phyloP scores from a whole-genome alignment of 177 flowering plant species.

The Telopea speciosissima region DNA sequence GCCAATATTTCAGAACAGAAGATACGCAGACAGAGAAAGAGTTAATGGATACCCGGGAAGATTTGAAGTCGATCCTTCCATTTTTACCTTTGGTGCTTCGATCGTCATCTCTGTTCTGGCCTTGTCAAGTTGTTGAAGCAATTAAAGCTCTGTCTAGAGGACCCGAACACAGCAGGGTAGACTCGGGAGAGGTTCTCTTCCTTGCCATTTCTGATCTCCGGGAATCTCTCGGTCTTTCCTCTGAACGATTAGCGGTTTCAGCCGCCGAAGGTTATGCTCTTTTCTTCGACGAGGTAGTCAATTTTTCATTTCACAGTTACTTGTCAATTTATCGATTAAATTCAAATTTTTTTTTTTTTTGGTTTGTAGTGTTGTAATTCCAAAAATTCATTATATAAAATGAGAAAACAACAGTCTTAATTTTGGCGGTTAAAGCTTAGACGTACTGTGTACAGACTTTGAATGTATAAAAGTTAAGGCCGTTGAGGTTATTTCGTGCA shows the following conservation, averaged over 20 bases:
- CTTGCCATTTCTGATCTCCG: conserved; percentile 57
- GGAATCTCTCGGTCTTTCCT: conserved; percentile 38
- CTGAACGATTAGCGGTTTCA: conserved; percentile 25
- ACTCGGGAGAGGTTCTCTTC: conserved; percentile 54
- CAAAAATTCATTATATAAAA: not conserved
- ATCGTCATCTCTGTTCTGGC: conserved; percentile 58
- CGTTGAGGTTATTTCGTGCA: conserved; percentile 14
- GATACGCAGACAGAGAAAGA: not conserved
- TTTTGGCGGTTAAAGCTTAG: not conserved
- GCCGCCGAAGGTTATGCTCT: conserved; percentile 52
- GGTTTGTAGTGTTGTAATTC: not conserved
- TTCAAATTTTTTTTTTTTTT: no score
- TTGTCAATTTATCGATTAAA: not conserved
- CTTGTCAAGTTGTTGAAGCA: conserved; percentile 47
- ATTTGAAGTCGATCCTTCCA: conserved; percentile 52
- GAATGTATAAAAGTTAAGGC: not conserved
- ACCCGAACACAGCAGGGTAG: conserved; percentile 50
- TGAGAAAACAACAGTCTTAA: not conserved
- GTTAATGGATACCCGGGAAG: conserved; percentile 49
- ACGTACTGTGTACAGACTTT: not conserved
- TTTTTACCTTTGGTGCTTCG: conserved; percentile 45
- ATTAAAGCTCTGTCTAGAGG: conserved; percentile 53
- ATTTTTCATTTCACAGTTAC: not conserved
- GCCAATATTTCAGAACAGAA: not conserved
- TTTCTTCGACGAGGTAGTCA: conserved; percentile 67